phyloP scores from a whole-genome alignment of 345 rosid species.

The Hibiscus mutabilis region DNA sequence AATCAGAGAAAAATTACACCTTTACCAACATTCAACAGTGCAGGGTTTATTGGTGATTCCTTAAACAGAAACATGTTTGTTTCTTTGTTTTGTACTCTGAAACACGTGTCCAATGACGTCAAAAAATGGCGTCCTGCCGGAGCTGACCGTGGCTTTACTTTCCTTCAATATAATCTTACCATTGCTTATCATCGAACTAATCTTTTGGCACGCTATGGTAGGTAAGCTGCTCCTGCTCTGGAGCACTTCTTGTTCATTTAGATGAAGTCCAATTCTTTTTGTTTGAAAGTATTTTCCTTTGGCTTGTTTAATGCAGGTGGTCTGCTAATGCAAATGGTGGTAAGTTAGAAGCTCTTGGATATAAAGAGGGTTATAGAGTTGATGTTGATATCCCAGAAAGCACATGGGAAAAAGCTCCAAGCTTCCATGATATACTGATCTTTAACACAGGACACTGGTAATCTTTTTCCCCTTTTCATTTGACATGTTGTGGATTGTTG shows the following conservation, averaged over 20 bases:
- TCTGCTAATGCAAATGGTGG: constrained; percentile 60
- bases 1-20: no score
- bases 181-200: constrained; percentile 89
- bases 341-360: constrained; percentile 66
- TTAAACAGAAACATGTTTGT: constrained; percentile 93
- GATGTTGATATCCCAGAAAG: constrained; percentile 89
- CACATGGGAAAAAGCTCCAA: constrained; percentile 69
- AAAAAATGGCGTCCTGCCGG: constrained; percentile 91
- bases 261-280: no score
- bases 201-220: constrained; percentile 82
- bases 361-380: constrained; percentile 79
- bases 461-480: no score
- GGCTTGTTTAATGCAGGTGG: constrained; percentile 76
- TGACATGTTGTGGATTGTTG: no score
- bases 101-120: no score
- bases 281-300: no score
- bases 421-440: constrained; percentile 67
- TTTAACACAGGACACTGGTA: constrained; percentile 95
- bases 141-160: constrained; percentile 87
- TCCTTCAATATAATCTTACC: constrained; percentile 70
- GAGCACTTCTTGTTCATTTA: no score
- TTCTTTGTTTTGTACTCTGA: constrained; percentile 76
- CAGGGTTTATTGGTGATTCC: constrained; percentile 93
- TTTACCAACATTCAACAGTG: constrained; percentile 40
- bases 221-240: no score